phyloP scores from a whole-genome alignment of 2,329 filamentous ascomycete genomes.

The Nakataea oryzae region DNA sequence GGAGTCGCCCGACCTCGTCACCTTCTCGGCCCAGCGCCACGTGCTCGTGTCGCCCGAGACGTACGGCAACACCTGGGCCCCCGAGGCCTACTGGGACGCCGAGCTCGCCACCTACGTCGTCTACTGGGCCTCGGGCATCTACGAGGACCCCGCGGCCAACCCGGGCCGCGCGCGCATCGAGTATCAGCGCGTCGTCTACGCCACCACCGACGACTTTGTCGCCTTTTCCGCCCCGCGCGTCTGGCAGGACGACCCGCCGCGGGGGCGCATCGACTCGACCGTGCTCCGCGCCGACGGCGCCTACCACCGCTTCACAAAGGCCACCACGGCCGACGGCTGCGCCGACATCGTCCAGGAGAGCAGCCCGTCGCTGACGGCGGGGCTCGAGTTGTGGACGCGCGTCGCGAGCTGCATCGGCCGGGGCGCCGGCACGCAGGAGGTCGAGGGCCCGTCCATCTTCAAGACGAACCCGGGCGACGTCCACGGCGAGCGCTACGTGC shows the following conservation, averaged over 20 bases:
- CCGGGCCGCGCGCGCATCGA: conserved; percentile 26
- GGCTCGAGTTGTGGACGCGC: conserved; percentile 29
- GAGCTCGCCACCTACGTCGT: conserved; percentile 16
- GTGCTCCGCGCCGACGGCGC: conserved; percentile 28
- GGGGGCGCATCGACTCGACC: conserved; percentile 40
- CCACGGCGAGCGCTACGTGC: conserved; percentile 38
- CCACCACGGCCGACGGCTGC: conserved; percentile 35
- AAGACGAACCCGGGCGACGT: conserved; percentile 36
- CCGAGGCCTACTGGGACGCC: conserved; percentile 25
- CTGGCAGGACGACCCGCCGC: conserved; percentile 37
- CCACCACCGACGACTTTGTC: conserved; percentile 37
- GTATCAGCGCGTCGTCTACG: conserved; percentile 43
- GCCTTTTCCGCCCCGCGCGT: conserved; percentile 34
- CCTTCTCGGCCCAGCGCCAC: conserved; percentile 25
- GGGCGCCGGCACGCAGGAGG: conserved; percentile 33
- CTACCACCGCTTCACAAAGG: conserved; percentile 46
- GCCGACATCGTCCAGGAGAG: conserved; percentile 43
- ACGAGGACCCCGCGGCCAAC: conserved; percentile 23
- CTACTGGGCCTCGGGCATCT: conserved; percentile 33
- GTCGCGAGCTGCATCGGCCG: conserved; percentile 37
- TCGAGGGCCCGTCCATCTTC: conserved; percentile 42
- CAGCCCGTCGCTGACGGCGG: conserved; percentile 27
- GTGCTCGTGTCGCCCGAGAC: conserved; percentile 25
- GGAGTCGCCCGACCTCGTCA: conserved; percentile 26
- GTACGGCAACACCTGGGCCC: conserved; percentile 30